Base-by-base conservation (phyloP, 2,329 filamentous ascomycete species). In the Pestalotiopsis sp. region DNA sequence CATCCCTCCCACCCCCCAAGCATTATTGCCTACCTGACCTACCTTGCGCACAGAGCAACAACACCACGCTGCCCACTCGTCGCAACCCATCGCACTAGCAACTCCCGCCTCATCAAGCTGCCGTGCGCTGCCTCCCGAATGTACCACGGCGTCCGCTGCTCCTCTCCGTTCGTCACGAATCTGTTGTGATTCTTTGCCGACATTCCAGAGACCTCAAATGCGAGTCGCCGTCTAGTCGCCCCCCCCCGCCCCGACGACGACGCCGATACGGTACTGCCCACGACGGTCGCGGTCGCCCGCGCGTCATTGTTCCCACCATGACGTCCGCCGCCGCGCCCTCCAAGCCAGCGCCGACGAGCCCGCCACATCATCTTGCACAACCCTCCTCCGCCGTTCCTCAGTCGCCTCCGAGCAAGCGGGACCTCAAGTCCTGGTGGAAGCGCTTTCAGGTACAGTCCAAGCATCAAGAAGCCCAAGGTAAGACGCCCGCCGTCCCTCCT, bases 391-490 rank as follows among this genome's bases (percentile, higher is more conserved):
- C 80, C 78, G 80, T 82, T 81, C 76, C 86, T 79, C 78, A 86
- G 79, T 94, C 93, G 57, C 93, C 93, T 67, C 93, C 93, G 38
- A 93, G 90, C 73, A 97, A 92, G 83, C 90, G 93, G 79, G 94
- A 97, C 79, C 85, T 98, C 74, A 92, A 94, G 74, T 97, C 93
- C 69, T 99, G 96, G 96, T 98, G 96, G 96, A 97, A 94, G 82
- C 91, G 91, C 76, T 98, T 99, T 83, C 96, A 96, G 83, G 88
- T 92, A 66, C 84, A 87, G 60, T 81, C 85, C 49, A 89, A 85
- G 75, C 84, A 86, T 69, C 85, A 88, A 67, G 88, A 90, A 72
- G 74, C 82, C 64, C 81, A 85, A 76, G 87, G 88, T 90, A 87
- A 77, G 86, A 86, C 75, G 74, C 72, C 70, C 39, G 31, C 20